Conservation (phyloP, 495 filamentous ascomycete species). For the Hyaloscypha bicolor region DNA sequence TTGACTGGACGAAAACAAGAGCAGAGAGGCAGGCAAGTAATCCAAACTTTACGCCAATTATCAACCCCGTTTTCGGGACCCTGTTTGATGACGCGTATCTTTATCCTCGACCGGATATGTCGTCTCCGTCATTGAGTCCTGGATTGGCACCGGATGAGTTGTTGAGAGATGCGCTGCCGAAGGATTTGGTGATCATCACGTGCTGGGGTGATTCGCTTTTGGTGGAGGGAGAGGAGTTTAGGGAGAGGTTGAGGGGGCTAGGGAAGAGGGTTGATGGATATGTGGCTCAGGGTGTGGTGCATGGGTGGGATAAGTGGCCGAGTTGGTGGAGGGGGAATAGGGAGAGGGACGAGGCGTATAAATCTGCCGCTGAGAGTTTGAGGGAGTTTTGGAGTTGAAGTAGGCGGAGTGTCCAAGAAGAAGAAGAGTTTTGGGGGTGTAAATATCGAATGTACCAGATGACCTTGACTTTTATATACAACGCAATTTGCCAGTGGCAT, state of each 20-base stretch:
- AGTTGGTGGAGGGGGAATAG: constrained; percentile 59
- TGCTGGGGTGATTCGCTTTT: constrained; percentile 91
- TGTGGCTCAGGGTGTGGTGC: constrained; percentile 69
- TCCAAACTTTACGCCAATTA: constrained; percentile 42
- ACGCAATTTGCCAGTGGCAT: no score
- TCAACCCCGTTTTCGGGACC: constrained; percentile 44
- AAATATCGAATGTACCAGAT: not conserved
- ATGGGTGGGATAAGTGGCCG: constrained; percentile 87
- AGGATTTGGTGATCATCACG: constrained; percentile 67
- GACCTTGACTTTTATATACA: no score
- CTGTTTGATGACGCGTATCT: constrained; percentile 86
- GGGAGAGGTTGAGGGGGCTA: constrained; percentile 57
- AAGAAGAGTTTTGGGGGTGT: not conserved
- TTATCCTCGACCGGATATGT: constrained; percentile 45
- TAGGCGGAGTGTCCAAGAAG: not conserved
- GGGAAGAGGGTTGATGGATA: constrained; percentile 68
- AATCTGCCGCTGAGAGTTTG: constrained; percentile 13
- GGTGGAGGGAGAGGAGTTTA: constrained; percentile 72
- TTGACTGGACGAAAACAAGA: constrained; percentile 77
- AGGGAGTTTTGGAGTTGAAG: constrained; percentile 17
- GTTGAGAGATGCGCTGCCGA: constrained; percentile 55
- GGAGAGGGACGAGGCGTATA: constrained; percentile 23
- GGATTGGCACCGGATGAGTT: constrained; percentile 58
- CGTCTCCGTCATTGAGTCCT: constrained; percentile 61
- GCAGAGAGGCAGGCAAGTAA: constrained; percentile 65